These are phyloP conservation scores for Henckelia pumila DNA, from an alignment of 257 asterid genomes.

Conservation along the genomic window DNA sequence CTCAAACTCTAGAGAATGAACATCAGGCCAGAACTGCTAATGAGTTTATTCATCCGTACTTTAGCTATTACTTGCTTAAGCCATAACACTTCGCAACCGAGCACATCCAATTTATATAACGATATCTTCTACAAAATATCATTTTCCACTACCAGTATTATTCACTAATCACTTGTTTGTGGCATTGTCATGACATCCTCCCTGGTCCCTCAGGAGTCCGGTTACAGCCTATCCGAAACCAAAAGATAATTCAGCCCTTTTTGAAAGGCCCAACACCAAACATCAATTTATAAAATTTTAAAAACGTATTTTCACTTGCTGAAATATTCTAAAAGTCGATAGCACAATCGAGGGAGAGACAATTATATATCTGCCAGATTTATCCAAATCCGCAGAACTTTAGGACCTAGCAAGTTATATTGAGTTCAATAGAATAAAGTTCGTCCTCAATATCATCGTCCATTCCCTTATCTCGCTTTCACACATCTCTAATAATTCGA, in stretches of 20 bases:
- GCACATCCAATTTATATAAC: not conserved
- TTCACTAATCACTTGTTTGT: not conserved
- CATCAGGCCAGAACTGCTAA: not conserved
- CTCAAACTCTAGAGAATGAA: not conserved
- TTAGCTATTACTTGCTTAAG: not conserved
- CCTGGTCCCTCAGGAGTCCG: not conserved
- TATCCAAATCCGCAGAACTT: slow-evolving; percentile 22
- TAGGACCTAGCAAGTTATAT: not conserved
- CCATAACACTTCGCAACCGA: not conserved
- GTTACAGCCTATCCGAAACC: not conserved
- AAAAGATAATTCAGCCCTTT: not conserved
- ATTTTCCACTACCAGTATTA: not conserved
- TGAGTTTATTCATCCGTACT: not conserved
- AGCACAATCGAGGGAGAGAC: not conserved
- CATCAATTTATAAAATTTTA: not conserved
- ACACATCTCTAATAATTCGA: slow-evolving; percentile 13
- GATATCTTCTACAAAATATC: not conserved
- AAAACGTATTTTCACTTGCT: not conserved
- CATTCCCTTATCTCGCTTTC: slow-evolving; percentile 14
- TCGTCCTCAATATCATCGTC: slow-evolving; percentile 2
- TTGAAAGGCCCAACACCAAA: not conserved
- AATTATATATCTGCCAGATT: not conserved
- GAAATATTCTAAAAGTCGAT: not conserved
- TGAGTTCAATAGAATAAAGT: not conserved
- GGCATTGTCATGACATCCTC: not conserved